Base-by-base conservation (phyloP, 2,329 filamentous ascomycete genomes). In the Arachnopeziza araneosa region DNA sequence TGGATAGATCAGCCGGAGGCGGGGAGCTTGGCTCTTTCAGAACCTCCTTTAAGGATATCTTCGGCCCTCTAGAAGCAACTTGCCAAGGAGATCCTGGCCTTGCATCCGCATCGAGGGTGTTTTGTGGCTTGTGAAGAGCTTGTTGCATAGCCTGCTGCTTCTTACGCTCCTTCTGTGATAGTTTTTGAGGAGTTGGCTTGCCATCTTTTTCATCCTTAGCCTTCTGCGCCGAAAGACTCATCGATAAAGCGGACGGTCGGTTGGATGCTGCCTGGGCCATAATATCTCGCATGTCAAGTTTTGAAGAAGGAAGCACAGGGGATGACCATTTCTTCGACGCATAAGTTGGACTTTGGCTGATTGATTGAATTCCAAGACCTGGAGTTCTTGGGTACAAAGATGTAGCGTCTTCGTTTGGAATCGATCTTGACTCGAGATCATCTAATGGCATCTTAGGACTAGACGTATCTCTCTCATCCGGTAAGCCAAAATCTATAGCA, bases 111-210 rank as follows among this genome's bases (percentile, higher is more conserved):
- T 80, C 78, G 78, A 81, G 81, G 1, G 80, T 76, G 22, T 75
- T 74, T 59, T 74, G 75, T 5, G 72, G 70, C 23, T 74, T 68
- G 12, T 68, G 62, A 53, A 73, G 64, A 6, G 72, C 63, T 55
- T 76, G 73, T 66, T 76, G 75, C 17, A 44, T 44, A 68, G 91
- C 88, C 68, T 91, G 84, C 65, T 92, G 84, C 70, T 84, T 90
- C 76, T 96, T 98, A 23, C 92, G 86, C 73, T 97, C 93, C 70
- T 95, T 96, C 68, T 98, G 95, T 0, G 93, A 96, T 66, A 96
- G 75, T 71, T 90, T 96, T 0, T 75, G 71, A 19, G 77, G 75
- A 0, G 77, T 68, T 49, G 69, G 57, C 65, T 76, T 79, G 55
- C 60, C 70, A 58, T 59, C 68, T 23, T 72, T 64, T 50, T 69